These are phyloP conservation scores for Boletus albobrunnescens DNA, from an alignment of 1,284 basidiomycete species.

Conservation along the genomic window DNA sequence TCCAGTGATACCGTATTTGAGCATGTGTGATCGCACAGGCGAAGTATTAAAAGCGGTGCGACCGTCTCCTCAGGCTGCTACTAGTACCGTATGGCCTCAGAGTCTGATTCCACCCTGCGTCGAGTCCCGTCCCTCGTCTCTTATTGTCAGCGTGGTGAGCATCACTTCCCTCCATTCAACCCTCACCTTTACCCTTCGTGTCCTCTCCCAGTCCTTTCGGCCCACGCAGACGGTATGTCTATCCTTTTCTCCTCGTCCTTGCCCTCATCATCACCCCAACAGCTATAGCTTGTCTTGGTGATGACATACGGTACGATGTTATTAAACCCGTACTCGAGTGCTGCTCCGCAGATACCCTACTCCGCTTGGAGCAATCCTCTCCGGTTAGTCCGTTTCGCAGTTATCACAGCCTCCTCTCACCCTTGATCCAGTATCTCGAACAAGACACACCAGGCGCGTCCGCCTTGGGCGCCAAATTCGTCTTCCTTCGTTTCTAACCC, in stretches of 20 bases:
- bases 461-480: constrained; percentile 5
- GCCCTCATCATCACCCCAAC: constrained; percentile 9
- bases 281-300: constrained; percentile 58
- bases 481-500: constrained; percentile 9
- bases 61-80: not conserved
- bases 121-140: constrained; percentile 46
- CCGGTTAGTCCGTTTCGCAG: constrained; percentile 47
- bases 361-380: constrained; percentile 60
- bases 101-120: constrained; percentile 30
- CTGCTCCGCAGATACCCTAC: constrained; percentile 65
- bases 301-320: constrained; percentile 56
- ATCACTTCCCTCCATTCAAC: not conserved
- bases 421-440: constrained; percentile 47
- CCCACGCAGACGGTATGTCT: constrained; percentile 51
- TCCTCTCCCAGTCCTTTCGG: constrained; percentile 42
- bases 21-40: constrained; percentile 15
- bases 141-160: constrained; percentile 42
- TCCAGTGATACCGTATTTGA: constrained; percentile 17
- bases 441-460: constrained; percentile 54
- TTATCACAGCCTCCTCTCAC: constrained; percentile 14
- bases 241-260: not conserved
- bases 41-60: constrained; percentile 18
- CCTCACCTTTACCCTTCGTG: constrained; percentile 1
- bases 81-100: constrained; percentile 23
- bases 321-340: constrained; percentile 67